Percentiles rank a stretch among this genome's conserved stretches.
These are phyloP conservation scores for Paraconiothyrium sp. DNA, from an alignment of 2,329 filamentous ascomycete species.

Conservation along the genomic window DNA sequence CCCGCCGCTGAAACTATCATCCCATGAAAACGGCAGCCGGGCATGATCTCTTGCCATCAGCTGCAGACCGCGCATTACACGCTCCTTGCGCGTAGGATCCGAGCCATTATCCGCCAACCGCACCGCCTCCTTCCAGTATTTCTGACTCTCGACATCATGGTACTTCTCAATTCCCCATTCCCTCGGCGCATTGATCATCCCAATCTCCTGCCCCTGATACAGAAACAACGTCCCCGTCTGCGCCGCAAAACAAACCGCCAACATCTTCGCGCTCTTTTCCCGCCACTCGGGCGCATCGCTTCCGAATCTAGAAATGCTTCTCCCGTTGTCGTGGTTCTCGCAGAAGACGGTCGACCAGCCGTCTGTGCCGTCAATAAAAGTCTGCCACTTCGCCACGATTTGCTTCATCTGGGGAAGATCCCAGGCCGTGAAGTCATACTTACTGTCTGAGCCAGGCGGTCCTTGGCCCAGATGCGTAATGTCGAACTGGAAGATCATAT, in stretches of 20 bases:
- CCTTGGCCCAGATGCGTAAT: constrained; percentile 50
- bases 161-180: constrained; percentile 65
- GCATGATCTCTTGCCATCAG: constrained; percentile 74
- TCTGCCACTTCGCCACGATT: constrained; percentile 58
- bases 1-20: constrained; percentile 66
- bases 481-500: constrained; percentile 62
- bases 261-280: constrained; percentile 61
- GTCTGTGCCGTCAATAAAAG: constrained; percentile 58
- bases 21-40: constrained; percentile 78
- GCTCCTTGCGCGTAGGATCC: constrained; percentile 42
- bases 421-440: constrained; percentile 50
- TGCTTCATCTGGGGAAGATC: constrained; percentile 53
- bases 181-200: constrained; percentile 65
- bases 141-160: constrained; percentile 68
- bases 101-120: constrained; percentile 35
- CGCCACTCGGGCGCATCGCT: constrained; percentile 58
- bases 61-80: constrained; percentile 61
- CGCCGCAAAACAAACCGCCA: constrained; percentile 60
- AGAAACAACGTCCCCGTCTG: constrained; percentile 65
- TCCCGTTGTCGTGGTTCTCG: constrained; percentile 71
- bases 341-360: constrained; percentile 67
- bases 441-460: constrained; percentile 42
- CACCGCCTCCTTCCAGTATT: constrained; percentile 53
- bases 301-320: constrained; percentile 64
- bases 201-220: constrained; percentile 70